Base-by-base conservation (phyloP, 805 yeast species). In the Lipomyces sp. region DNA sequence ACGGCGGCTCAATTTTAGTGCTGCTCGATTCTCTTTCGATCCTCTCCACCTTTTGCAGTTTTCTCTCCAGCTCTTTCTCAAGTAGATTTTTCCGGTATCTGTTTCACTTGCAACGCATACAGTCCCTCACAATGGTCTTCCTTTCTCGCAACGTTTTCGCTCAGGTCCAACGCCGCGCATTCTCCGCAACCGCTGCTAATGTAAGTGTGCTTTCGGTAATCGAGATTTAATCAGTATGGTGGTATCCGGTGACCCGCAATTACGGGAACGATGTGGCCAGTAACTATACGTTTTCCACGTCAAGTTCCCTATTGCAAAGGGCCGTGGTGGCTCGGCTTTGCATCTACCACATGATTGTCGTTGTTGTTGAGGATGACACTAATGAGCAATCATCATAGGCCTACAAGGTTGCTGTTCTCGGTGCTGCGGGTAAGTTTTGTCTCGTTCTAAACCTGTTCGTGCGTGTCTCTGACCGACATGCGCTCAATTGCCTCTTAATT, bases 401-500 rank as follows among this genome's bases (percentile, higher is more conserved):
- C 67, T 69, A 76, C 69, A 92, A 91, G 82, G 96, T 90, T 62
- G 85, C 96, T 69, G 93, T 92, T 69, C 83, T 88, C 71, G 97
- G 97, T 75, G 97, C 97, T 50, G 71, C 69, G 39, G 71, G 70
- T 66, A 51, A 37, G 67, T 53, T 8, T 33, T 34, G n/a, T 10
- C n/a, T 29, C 4, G 18, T 15, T 61, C 15, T n/a, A 18, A 8
- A 15, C 18, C 5, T 8, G 7, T 24, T 93, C 72, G 88, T 87
- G 29, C 32, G 42, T 42, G 33, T 37, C 15, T n/a, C 24, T 5
- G 8, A n/a, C 48, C 8, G 18, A 42, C 6, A 7, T n/a, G 48
- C 48, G 7, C 18, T 15, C 48, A 42, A 42, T 42, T 42, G 48
- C 24, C 8, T 3, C 2, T 15, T 24, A 24, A 5, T n/a, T 42